Evolutionary conservation across 2,329 filamentous ascomycete species (phyloP).

Genomic region (Piedraia hortae): DNA sequence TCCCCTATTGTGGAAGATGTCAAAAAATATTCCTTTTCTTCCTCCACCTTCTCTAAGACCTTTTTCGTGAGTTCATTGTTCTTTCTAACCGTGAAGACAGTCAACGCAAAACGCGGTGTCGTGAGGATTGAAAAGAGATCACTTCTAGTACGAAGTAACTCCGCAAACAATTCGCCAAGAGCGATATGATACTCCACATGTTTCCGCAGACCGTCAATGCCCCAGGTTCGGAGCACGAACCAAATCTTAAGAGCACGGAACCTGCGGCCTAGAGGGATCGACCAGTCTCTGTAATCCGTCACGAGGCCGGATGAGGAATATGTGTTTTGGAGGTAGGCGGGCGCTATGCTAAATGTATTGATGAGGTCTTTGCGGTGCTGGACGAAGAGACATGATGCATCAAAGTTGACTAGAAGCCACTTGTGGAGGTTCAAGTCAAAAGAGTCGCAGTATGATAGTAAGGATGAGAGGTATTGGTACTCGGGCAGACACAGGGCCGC

Average conservation of each 20-base stretch:
- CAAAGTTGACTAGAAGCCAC: constrained; percentile 87
- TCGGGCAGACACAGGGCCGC: constrained; percentile 60
- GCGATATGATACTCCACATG: constrained; percentile 44
- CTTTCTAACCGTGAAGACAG: constrained; percentile 41
- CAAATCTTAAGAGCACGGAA: constrained; percentile 83
- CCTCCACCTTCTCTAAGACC: constrained; percentile 50
- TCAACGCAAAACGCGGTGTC: constrained; percentile 48
- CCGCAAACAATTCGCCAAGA: constrained; percentile 43
- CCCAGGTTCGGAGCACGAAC: constrained; percentile 74
- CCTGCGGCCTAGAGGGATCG: constrained; percentile 69
- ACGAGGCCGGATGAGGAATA: constrained; percentile 61
- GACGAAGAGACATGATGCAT: constrained; percentile 57
- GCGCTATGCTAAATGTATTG: constrained; percentile 49
- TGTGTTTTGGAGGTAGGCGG: constrained; percentile 56
- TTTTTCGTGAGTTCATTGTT: constrained; percentile 42
- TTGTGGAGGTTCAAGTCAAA: constrained; percentile 97
- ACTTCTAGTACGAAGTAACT: constrained; percentile 25
- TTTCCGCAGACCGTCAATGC: constrained; percentile 42
- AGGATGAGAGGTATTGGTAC: constrained; percentile 37
- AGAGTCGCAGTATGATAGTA: constrained; percentile 45
- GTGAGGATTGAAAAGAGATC: constrained; percentile 58
- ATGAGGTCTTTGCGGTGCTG: constrained; percentile 50
- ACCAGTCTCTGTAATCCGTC: constrained; percentile 91
- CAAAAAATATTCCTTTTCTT: constrained; percentile 50
- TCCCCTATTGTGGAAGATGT: constrained; percentile 50